phyloP scores from a whole-genome alignment of 139 green algal genomes.

The Chlorella sp. region DNA sequence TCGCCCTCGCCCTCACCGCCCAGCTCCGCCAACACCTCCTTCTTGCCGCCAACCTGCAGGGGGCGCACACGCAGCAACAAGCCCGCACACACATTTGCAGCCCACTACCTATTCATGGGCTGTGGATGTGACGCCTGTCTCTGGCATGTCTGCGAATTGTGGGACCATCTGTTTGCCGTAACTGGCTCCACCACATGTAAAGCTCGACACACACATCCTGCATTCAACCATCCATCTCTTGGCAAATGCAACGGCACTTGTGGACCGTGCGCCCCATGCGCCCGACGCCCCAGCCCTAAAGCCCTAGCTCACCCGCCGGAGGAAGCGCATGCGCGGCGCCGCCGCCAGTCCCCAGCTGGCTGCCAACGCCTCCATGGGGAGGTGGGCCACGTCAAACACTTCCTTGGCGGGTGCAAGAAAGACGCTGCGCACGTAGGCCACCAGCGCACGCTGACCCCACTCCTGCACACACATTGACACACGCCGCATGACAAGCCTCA shows the following conservation, averaged over 20 bases:
- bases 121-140: too few species aligned
- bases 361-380: slow-evolving; percentile 60
- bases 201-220: background rate
- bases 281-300: background rate
- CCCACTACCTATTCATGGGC: too few species aligned
- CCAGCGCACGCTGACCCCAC: slow-evolving; percentile 75
- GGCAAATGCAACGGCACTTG: background rate
- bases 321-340: slow-evolving; percentile 77
- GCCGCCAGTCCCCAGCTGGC: slow-evolving; percentile 72
- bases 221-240: background rate
- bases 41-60: slow-evolving; percentile 23
- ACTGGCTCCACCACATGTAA: too few species aligned
- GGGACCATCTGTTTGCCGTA: too few species aligned
- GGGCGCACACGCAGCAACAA: too few species aligned
- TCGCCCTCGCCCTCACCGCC: slow-evolving; percentile 17
- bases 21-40: slow-evolving; percentile 24
- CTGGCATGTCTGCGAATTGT: too few species aligned
- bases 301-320: slow-evolving; percentile 42
- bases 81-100: too few species aligned
- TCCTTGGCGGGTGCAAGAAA: slow-evolving; percentile 77
- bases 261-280: too few species aligned
- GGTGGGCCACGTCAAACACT: slow-evolving; percentile 73
- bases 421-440: slow-evolving; percentile 83
- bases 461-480: slow-evolving; percentile 56
- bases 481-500: background rate